Conservation (phyloP, 75 land plant species). For the Sequoia sempervirens region DNA sequence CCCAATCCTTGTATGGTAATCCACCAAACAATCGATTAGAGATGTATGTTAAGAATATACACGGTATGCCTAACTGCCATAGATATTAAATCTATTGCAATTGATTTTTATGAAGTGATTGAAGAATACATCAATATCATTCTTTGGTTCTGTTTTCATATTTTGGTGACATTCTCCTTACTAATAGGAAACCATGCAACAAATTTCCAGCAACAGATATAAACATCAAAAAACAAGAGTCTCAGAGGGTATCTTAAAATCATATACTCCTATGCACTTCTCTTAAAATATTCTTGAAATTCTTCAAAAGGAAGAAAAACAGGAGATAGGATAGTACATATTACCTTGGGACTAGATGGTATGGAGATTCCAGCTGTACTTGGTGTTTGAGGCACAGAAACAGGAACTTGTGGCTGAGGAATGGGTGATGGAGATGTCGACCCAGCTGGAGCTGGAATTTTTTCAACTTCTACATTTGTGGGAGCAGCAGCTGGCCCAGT, state of each 20-base stretch:
- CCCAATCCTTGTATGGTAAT: too few species aligned
- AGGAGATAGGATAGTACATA: constrained; percentile 3
- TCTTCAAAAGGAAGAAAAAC: not conserved
- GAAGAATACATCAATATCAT: not conserved
- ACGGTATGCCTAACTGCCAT: not conserved
- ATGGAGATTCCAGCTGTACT: constrained; percentile 34
- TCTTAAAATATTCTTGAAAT: not conserved
- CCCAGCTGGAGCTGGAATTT: constrained; percentile 31
- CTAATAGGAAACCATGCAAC: not conserved
- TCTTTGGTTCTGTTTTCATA: not conserved
- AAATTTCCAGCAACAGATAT: not conserved
- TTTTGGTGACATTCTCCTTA: not conserved
- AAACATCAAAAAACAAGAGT: not conserved
- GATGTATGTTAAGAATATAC: not conserved
- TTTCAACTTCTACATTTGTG: constrained; percentile 22
- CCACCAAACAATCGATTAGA: not conserved
- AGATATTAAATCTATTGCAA: not conserved
- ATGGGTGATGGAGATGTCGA: constrained; percentile 37
- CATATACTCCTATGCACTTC: not conserved
- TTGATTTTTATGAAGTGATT: not conserved
- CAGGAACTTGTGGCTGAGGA: constrained; percentile 24
- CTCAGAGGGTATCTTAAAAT: constrained; percentile 10
- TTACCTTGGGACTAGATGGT: constrained; percentile 64
- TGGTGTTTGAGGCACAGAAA: constrained; percentile 31
- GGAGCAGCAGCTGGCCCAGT: constrained; percentile 7